Base-by-base conservation (phyloP, 2,329 filamentous ascomycete genomes). In the Pseudogymnoascus sp. region DNA sequence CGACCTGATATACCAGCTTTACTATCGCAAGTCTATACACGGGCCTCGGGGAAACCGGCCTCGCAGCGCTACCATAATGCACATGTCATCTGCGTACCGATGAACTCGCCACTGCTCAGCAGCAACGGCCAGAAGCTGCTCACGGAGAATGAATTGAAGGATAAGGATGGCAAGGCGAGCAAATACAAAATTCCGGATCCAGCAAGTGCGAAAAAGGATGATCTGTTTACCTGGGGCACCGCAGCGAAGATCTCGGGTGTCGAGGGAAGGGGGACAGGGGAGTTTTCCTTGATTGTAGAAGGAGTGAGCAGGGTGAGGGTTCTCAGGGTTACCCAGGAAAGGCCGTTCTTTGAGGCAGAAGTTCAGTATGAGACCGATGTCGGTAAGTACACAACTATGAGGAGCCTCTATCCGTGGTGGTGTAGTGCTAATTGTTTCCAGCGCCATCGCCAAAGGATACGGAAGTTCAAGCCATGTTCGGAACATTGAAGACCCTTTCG, bases 1-100 rank as follows among this genome's bases (percentile, higher is more conserved):
- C 90, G 93, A 60, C 87, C 91, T 68, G 95, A 97, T 75, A 88
- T 97, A 68, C 88, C 91, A 61, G 90, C 93, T 60, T 84, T 97
- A 49, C 86, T 99, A 63, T 90, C 92, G 18, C 88, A 88, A 69
- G 85, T 96, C 64, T 93, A 96, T 76, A 89, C 89, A 70, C 86
- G 87, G 68, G 87, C 88, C 28, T 81, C 89, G 35, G 83, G 85
- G 41, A 88, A 87, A 70, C 84, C 88, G 67, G 83, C 86, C 28
- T 83, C 82, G 65, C 81, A 86, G 68, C 80, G 83, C 66, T 80
- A 88, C 71, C 83, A 87, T 68, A 80, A 81, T 67, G 86, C 96
- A 68, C 87, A 90, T 7, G 87, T 97, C 67, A 91, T 89, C 61
- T 97, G 93, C 74, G 87, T 97, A 62, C 95, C 95, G 18, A 80